Conservation (phyloP, 371 early-diverging fungal species). For the Mucor irregularis region DNA sequence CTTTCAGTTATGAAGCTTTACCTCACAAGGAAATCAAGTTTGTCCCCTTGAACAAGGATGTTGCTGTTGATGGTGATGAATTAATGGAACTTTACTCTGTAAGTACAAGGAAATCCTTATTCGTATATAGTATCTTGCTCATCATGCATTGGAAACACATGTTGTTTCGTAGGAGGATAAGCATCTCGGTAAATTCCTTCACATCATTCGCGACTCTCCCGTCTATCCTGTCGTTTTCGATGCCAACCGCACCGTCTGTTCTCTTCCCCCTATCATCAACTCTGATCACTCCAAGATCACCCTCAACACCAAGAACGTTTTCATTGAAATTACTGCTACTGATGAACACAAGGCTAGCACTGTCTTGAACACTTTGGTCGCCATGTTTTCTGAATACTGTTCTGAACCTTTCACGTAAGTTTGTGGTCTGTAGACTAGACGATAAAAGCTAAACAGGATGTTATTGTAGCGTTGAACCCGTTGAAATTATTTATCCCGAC, state of each 20-base stretch:
- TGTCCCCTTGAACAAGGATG: conserved; percentile 92
- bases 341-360: conserved; percentile 95
- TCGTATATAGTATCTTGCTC: background rate
- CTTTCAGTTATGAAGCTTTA: conserved; percentile 95
- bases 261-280: conserved; percentile 99
- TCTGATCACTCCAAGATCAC: conserved; percentile 97
- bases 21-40: conserved; percentile 92
- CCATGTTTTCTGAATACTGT: conserved; percentile 96
- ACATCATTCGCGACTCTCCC: conserved; percentile 90
- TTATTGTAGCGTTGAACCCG: conserved; percentile 79
- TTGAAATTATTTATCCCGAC: conserved; percentile 88
- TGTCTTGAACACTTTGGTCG: conserved; percentile 89
- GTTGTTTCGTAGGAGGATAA: conserved; percentile 55
- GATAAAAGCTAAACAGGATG: background rate
- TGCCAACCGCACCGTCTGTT: conserved; percentile 82
- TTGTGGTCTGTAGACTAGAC: background rate
- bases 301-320: conserved; percentile 94
- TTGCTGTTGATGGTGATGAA: conserved; percentile 83
- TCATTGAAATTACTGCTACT: conserved; percentile 99
- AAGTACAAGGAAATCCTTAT: conserved; percentile 13
- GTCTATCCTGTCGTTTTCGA: conserved; percentile 95
- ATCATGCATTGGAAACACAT: background rate
- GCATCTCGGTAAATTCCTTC: conserved; percentile 90
- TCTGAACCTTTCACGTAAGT: conserved; percentile 85
- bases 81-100: conserved; percentile 90